phyloP scores from a whole-genome alignment of 345 rosid species.

The Syzygium jambos region DNA sequence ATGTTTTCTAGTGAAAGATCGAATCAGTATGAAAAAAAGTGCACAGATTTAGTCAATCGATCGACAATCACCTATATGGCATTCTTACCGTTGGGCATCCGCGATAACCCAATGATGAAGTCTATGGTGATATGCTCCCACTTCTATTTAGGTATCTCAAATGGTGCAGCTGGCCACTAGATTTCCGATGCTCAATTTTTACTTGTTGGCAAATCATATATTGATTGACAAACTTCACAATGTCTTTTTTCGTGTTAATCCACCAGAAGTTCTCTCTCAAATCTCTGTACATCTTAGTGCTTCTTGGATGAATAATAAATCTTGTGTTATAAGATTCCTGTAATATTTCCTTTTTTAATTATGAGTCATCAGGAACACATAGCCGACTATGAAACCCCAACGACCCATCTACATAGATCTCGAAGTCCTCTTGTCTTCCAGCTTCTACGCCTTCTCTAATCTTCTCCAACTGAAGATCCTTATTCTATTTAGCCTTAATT shows the following conservation, averaged over 20 bases:
- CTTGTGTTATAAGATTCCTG: background rate
- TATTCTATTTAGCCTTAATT: background rate
- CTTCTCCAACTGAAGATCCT: background rate
- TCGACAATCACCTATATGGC: background rate
- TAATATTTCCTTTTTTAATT: background rate
- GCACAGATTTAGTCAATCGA: background rate
- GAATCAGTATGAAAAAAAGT: background rate
- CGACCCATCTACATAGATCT: background rate
- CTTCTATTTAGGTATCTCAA: background rate
- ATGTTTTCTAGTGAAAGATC: background rate
- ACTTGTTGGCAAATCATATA: no score
- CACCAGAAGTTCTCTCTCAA: background rate
- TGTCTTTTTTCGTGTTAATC: background rate
- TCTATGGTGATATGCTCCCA: background rate
- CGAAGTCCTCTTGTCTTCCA: background rate
- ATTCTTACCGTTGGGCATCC: background rate
- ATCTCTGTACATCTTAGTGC: background rate
- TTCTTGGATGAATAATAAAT: background rate
- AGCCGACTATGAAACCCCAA: background rate
- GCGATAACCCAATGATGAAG: background rate
- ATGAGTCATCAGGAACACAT: background rate
- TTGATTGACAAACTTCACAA: background rate
- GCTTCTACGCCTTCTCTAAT: background rate
- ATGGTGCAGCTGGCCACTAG: no score
- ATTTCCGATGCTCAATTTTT: no score